phyloP scores from a whole-genome alignment of 108 stramenopile genomes.

The Cylindrotheca fusiformis region DNA sequence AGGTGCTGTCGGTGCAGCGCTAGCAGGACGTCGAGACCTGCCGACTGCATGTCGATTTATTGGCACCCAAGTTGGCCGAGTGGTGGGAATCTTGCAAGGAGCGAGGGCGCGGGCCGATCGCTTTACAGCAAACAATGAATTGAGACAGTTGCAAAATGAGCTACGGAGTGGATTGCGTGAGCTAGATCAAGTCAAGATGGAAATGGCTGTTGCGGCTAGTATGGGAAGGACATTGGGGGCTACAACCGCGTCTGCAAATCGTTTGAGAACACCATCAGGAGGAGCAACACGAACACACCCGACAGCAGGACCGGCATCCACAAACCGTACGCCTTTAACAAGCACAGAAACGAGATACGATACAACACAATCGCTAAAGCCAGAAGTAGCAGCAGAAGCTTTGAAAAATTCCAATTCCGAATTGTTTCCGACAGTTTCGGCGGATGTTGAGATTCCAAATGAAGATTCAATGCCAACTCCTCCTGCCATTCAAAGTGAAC shows the following conservation, averaged over 20 bases:
- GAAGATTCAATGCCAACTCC: not conserved
- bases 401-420: not conserved
- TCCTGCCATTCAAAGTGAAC: constrained; percentile 24
- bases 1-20: constrained; percentile 42
- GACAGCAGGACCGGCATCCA: not conserved
- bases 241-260: constrained; percentile 53
- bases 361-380: not conserved
- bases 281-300: not conserved
- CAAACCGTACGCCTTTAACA: not conserved
- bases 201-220: constrained; percentile 71
- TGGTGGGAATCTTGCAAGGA: constrained; percentile 82
- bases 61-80: constrained; percentile 68
- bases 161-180: constrained; percentile 74
- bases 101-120: constrained; percentile 78
- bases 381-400: not conserved
- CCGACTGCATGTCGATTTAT: constrained; percentile 60
- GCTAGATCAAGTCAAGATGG: constrained; percentile 78
- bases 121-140: constrained; percentile 71
- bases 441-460: not conserved
- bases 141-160: constrained; percentile 77
- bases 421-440: not conserved
- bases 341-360: not conserved
- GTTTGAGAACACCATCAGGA: constrained; percentile 1
- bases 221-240: constrained; percentile 44
- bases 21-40: constrained; percentile 74